phyloP scores from a whole-genome alignment of 495 filamentous ascomycete species.

The Talaromyces stipitatus region DNA sequence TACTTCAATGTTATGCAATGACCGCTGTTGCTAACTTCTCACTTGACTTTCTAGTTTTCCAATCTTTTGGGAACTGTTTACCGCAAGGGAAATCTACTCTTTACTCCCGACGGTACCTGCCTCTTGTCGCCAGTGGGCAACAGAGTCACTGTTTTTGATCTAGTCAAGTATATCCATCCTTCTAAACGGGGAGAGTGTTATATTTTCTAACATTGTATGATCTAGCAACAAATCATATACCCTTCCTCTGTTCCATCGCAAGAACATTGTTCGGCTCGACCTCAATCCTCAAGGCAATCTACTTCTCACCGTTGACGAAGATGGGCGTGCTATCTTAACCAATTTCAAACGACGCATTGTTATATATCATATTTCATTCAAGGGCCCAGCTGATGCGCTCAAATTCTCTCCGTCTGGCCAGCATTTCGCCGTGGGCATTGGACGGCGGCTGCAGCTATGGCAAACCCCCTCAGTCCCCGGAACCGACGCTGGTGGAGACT shows the following conservation, averaged over 20 bases:
- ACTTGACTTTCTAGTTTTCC: constrained; percentile 70
- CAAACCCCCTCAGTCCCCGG: constrained; percentile 85
- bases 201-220: neutral
- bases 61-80: constrained; percentile 96
- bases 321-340: constrained; percentile 86
- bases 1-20: neutral
- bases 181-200: constrained; percentile 7
- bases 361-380: constrained; percentile 92
- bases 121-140: constrained; percentile 97
- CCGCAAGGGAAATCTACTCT: constrained; percentile 91
- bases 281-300: constrained; percentile 85
- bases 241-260: constrained; percentile 87
- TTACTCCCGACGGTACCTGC: constrained; percentile 92
- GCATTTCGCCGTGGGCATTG: constrained; percentile 80
- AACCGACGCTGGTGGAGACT: constrained; percentile 63
- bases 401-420: constrained; percentile 88
- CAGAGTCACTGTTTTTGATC: constrained; percentile 88
- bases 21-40: neutral
- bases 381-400: constrained; percentile 69
- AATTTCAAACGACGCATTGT: constrained; percentile 77
- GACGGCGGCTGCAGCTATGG: constrained; percentile 86
- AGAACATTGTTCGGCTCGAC: constrained; percentile 81
- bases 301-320: constrained; percentile 85
- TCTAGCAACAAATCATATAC: constrained; percentile 90
- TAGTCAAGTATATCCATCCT: constrained; percentile 64